A percentile compares a stretch with the other conserved stretches of the same genome.
phyloP scores from a whole-genome alignment of 2,329 filamentous ascomycete genomes.

The Albifimbria verrucaria region DNA sequence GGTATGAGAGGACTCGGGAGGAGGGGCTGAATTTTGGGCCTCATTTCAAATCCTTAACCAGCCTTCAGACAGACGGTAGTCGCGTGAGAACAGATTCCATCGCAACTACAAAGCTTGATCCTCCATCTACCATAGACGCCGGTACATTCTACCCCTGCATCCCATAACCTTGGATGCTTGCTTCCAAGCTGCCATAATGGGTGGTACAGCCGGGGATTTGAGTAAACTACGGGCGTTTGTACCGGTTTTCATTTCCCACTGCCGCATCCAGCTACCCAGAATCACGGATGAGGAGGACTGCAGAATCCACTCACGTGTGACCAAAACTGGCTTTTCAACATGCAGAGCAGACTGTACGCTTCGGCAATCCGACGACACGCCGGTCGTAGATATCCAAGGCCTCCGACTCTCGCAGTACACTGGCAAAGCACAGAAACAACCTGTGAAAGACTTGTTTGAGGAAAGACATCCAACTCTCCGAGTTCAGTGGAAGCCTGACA shows the following conservation, averaged over 20 bases:
- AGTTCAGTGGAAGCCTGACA: not conserved
- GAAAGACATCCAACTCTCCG: not conserved
- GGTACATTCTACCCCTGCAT: constrained; percentile 5
- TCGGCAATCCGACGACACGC: not conserved
- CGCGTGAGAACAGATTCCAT: not conserved
- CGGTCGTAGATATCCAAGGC: not conserved
- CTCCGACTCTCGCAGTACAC: not conserved
- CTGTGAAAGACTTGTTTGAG: not conserved
- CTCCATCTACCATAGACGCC: not conserved
- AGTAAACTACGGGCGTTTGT: constrained; percentile 2
- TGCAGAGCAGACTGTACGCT: not conserved
- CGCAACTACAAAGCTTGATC: not conserved
- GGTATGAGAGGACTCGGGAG: not conserved
- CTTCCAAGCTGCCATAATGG: constrained; percentile 9
- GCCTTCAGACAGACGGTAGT: not conserved
- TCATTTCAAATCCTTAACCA: constrained; percentile 4
- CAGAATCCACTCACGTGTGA: not conserved
- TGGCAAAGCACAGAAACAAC: not conserved
- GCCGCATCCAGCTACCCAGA: not conserved
- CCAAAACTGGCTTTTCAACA: not conserved
- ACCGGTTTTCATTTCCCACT: constrained; percentile 7
- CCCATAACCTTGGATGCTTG: constrained; percentile 9
- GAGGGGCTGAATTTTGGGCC: not conserved
- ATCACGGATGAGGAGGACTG: not conserved
- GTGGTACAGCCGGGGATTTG: constrained; percentile 3